phyloP scores from a whole-genome alignment of 495 filamentous ascomycete species.

The Xylaria palmicola region DNA sequence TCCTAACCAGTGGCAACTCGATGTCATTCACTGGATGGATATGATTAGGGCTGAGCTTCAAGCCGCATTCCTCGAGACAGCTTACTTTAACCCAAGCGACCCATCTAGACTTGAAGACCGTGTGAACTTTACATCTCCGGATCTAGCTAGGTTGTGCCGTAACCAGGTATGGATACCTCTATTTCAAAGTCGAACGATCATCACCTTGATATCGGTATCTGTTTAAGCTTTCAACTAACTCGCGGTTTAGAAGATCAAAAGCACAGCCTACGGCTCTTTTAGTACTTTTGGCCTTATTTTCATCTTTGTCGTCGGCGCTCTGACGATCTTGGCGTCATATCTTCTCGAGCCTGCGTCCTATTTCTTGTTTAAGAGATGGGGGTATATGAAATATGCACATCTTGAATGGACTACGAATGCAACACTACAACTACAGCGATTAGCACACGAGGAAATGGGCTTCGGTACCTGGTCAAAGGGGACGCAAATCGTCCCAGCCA shows the following conservation, averaged over 20 bases:
- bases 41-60: background rate
- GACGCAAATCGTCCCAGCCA: background rate
- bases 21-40: background rate
- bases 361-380: background rate
- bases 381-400: background rate
- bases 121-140: background rate
- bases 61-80: background rate
- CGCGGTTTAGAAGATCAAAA: too few species aligned
- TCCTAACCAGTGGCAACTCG: conserved; percentile 1
- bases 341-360: background rate
- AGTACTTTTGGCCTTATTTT: background rate
- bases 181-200: too few species aligned
- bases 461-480: background rate
- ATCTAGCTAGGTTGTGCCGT: background rate
- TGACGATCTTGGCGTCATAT: background rate
- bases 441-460: background rate
- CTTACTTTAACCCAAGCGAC: background rate
- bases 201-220: too few species aligned
- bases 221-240: too few species aligned
- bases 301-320: background rate
- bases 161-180: too few species aligned
- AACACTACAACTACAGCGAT: background rate
- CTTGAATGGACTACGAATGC: background rate
- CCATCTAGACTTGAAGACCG: background rate
- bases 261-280: background rate